Percentiles rank a stretch among this genome's conserved stretches.
phyloP scores from a whole-genome alignment of 208 protist genomes.

The Zelonia costaricensis region DNA sequence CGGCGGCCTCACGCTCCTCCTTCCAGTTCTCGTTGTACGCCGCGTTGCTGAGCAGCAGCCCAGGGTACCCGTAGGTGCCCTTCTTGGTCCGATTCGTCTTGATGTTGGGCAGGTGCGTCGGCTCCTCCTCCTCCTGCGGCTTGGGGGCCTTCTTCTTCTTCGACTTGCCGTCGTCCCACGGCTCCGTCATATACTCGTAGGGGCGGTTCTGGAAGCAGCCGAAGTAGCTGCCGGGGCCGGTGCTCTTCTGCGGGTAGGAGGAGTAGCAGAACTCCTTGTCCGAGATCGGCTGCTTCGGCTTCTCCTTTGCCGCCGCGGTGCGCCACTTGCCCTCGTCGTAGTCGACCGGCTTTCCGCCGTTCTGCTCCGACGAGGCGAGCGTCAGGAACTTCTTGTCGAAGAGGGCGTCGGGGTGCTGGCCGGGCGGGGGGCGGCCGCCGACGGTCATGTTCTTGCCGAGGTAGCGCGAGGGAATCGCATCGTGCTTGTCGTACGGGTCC shows the following conservation, averaged over 20 bases:
- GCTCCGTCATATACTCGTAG: slow-evolving; percentile 78
- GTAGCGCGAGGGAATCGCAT: slow-evolving; percentile 79
- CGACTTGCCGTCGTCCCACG: slow-evolving; percentile 44
- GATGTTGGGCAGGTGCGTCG: slow-evolving; percentile 70
- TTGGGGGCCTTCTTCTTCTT: slow-evolving; percentile 28
- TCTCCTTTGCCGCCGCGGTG: slow-evolving; percentile 23
- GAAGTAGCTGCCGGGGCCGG: slow-evolving; percentile 83
- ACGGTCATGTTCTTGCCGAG: slow-evolving; percentile 74
- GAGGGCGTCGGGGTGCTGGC: slow-evolving; percentile 53
- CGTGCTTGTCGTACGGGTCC: slow-evolving; percentile 82
- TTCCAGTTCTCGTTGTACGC: slow-evolving; percentile 77
- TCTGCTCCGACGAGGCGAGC: slow-evolving; percentile 76
- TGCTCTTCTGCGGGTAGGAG: slow-evolving; percentile 72
- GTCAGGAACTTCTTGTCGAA: slow-evolving; percentile 83
- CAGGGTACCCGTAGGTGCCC: slow-evolving; percentile 81
- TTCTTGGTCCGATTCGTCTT: slow-evolving; percentile 80
- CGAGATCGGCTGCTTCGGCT: slow-evolving; percentile 49
- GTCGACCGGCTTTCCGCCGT: slow-evolving; percentile 54
- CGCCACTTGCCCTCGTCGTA: slow-evolving; percentile 50
- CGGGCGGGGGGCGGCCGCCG: slow-evolving; percentile 33
- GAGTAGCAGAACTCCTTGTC: slow-evolving; percentile 70
- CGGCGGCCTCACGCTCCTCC: slow-evolving; percentile 26
- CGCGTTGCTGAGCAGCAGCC: slow-evolving; percentile 57
- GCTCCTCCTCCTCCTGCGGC: slow-evolving; percentile 8
- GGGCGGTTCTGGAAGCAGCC: slow-evolving; percentile 80